phyloP scores from a whole-genome alignment of 306 rosid genomes.

The Hippophae gyantsensis region DNA sequence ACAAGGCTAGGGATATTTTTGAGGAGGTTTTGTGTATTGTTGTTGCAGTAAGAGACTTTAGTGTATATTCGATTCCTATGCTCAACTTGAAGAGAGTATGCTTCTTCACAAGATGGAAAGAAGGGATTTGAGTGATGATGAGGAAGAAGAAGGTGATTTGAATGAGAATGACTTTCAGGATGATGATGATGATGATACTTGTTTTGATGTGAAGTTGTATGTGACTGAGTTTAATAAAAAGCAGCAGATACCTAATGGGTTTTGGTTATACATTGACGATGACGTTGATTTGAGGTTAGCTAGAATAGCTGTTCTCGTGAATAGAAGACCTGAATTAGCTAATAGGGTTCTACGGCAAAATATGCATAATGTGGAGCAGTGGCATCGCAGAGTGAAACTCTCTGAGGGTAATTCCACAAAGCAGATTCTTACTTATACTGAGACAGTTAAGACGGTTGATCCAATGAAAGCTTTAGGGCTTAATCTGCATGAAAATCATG shows the following conservation, averaged over 20 bases:
- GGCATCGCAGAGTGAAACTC: constrained; percentile 92
- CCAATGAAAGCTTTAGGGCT: constrained; percentile 96
- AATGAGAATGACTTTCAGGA: constrained; percentile 21
- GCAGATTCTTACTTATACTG: constrained; percentile 88
- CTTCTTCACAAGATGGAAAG: constrained; percentile 73
- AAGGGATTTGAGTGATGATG: constrained; percentile 59
- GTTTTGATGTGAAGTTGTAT: constrained; percentile 28
- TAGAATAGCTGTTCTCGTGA: constrained; percentile 69
- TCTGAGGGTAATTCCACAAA: constrained; percentile 86
- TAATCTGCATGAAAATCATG: constrained; percentile 58
- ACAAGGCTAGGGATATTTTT: constrained; percentile 91
- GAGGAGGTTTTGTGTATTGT: constrained; percentile 93
- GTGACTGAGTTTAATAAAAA: constrained; percentile 45
- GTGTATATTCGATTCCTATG: constrained; percentile 81
- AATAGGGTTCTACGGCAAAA: constrained; percentile 89
- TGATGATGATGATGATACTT: constrained; percentile 43
- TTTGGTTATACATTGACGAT: constrained; percentile 70
- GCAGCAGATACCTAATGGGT: constrained; percentile 48
- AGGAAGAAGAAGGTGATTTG: constrained; percentile 36
- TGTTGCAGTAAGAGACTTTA: constrained; percentile 80
- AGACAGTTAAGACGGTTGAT: constrained; percentile 85
- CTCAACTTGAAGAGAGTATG: constrained; percentile 83
- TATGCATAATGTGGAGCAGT: constrained; percentile 94
- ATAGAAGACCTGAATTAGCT: constrained; percentile 85
- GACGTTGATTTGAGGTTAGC: constrained; percentile 81